These are phyloP conservation scores for Ramaria rubella DNA, from an alignment of 768 basidiomycete genomes.

Conservation along the genomic window DNA sequence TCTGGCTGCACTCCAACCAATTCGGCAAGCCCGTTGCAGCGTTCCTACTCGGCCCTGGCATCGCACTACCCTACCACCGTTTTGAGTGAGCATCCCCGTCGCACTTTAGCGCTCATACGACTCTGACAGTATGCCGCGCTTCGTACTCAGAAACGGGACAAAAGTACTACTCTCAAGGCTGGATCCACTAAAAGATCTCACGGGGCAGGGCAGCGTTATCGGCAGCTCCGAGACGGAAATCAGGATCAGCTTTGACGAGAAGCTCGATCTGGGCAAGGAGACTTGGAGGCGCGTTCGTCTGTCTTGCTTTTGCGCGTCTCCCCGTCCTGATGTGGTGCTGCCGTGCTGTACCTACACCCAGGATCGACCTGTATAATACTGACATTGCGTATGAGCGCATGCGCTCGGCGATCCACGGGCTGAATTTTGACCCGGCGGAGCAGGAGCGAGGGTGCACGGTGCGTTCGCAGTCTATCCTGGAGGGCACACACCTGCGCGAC, in stretches of 20 bases:
- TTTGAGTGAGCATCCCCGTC: slow-evolving; percentile 51
- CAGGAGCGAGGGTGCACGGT: slow-evolving; percentile 15
- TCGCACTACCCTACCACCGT: slow-evolving; percentile 54
- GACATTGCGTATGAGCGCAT: slow-evolving; percentile 65
- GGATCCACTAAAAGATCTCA: slow-evolving; percentile 53
- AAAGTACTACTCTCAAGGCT: slow-evolving; percentile 55
- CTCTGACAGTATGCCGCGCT: background rate
- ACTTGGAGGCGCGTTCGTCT: slow-evolving; percentile 40
- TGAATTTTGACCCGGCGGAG: slow-evolving; percentile 8
- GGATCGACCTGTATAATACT: slow-evolving; percentile 64
- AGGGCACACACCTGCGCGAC: slow-evolving; percentile 70
- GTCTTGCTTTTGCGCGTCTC: background rate
- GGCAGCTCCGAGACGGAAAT: slow-evolving; percentile 45
- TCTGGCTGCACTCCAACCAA: slow-evolving; percentile 58
- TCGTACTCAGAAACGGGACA: slow-evolving; percentile 52
- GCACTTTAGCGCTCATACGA: background rate
- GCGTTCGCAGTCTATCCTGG: slow-evolving; percentile 43
- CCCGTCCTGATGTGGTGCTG: background rate
- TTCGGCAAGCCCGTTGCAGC: slow-evolving; percentile 62
- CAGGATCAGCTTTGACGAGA: slow-evolving; percentile 50
- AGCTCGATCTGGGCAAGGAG: slow-evolving; percentile 30
- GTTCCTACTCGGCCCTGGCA: slow-evolving; percentile 59
- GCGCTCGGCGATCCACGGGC: slow-evolving; percentile 55
- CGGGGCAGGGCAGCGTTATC: slow-evolving; percentile 50
- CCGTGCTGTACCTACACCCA: slow-evolving; percentile 4